These are phyloP conservation scores for Aspergillus sp. DNA, from an alignment of 2,329 filamentous ascomycete species.

Conservation along the genomic window DNA sequence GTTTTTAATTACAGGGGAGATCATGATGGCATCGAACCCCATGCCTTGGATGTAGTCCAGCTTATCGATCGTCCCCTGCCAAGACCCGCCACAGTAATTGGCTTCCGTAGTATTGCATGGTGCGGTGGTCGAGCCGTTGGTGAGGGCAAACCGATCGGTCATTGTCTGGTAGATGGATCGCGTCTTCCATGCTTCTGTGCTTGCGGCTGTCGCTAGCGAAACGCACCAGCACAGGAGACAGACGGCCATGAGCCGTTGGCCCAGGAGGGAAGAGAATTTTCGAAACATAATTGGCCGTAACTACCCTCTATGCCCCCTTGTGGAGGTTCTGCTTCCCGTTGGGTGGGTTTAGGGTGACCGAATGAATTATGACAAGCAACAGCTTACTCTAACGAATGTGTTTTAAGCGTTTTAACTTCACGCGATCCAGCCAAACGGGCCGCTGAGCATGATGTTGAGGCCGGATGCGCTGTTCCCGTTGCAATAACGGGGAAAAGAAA, in stretches of 20 bases:
- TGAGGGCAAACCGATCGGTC: slow-evolving; percentile 51
- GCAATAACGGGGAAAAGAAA: not conserved
- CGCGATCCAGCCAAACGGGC: not conserved
- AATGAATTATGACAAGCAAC: not conserved
- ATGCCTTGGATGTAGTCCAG: slow-evolving; percentile 55
- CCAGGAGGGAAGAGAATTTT: too few species aligned
- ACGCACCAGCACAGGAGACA: not conserved
- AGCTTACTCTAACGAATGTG: not conserved
- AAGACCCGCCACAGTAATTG: slow-evolving; percentile 55
- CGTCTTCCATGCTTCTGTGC: slow-evolving; percentile 1
- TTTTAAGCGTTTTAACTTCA: not conserved
- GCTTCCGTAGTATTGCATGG: slow-evolving; percentile 33
- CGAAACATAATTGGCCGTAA: too few species aligned
- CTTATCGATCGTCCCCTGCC: slow-evolving; percentile 51
- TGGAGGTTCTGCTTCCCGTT: too few species aligned
- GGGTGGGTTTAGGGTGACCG: too few species aligned
- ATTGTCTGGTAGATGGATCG: slow-evolving; percentile 47
- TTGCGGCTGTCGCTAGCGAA: not conserved
- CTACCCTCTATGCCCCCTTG: too few species aligned
- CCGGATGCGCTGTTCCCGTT: not conserved
- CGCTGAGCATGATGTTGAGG: not conserved
- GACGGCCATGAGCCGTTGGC: not conserved
- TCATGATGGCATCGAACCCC: slow-evolving; percentile 53
- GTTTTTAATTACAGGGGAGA: slow-evolving; percentile 47
- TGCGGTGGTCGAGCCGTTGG: slow-evolving; percentile 39